phyloP scores from a whole-genome alignment of 192 early-diverging fungal species.

The Phlyctochytrium arcticum region DNA sequence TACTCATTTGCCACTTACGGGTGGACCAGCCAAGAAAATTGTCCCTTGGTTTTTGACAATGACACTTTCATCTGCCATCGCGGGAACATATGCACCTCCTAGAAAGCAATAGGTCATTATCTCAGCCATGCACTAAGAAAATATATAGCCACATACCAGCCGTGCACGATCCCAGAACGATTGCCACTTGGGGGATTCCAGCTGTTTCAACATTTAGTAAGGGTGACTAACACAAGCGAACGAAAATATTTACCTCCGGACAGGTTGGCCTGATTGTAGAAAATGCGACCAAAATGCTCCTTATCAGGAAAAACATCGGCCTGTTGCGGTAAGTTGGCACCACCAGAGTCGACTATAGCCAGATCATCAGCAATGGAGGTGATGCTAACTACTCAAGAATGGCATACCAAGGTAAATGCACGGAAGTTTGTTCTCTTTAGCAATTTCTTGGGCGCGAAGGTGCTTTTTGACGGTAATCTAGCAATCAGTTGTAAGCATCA shows the following conservation, averaged over 20 bases:
- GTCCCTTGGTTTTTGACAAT: constrained; percentile 95
- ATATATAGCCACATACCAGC: constrained; percentile 55
- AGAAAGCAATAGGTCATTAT: constrained; percentile 10
- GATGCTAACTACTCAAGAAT: neutral
- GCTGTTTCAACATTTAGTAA: too few species aligned
- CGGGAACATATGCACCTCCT: constrained; percentile 90
- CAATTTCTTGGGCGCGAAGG: constrained; percentile 94
- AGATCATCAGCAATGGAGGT: neutral
- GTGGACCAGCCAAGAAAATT: constrained; percentile 94
- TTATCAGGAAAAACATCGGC: constrained; percentile 95
- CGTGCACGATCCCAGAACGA: constrained; percentile 95
- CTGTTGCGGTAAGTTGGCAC: constrained; percentile 91
- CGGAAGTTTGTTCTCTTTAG: constrained; percentile 85
- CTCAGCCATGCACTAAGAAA: neutral
- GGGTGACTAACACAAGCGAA: too few species aligned
- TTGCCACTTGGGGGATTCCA: constrained; percentile 95
- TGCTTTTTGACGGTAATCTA: constrained; percentile 86
- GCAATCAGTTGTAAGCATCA: neutral
- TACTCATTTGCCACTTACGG: constrained; percentile 30
- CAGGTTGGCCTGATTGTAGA: constrained; percentile 83
- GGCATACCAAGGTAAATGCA: constrained; percentile 77
- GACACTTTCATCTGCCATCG: constrained; percentile 95
- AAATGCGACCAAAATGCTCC: constrained; percentile 84
- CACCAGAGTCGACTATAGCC: constrained; percentile 82
- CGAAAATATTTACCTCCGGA: constrained; percentile 42